Conservation (phyloP, 2,329 filamentous ascomycete genomes). For the Lanzia echinophila region DNA sequence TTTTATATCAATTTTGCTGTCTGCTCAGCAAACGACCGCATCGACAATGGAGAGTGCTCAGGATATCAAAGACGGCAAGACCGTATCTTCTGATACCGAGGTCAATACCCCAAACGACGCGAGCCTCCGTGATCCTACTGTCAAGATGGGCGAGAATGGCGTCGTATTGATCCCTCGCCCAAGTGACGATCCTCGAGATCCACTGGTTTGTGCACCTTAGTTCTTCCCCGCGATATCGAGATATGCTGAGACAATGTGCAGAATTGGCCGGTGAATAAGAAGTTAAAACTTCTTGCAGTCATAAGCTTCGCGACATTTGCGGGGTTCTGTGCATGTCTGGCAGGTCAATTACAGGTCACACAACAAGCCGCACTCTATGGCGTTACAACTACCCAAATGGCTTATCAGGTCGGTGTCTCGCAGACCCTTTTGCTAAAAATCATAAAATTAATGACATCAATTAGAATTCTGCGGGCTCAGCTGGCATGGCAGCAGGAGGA, state of each 20-base stretch:
- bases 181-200: slow-evolving; percentile 30
- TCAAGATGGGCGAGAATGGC: slow-evolving; percentile 13
- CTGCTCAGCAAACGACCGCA: not conserved
- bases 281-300: slow-evolving; percentile 29
- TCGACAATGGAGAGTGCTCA: not conserved
- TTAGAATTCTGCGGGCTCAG: slow-evolving; percentile 34
- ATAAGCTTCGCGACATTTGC: slow-evolving; percentile 34
- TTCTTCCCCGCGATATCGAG: not conserved
- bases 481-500: slow-evolving; percentile 34
- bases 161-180: slow-evolving; percentile 36
- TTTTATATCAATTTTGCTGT: not conserved
- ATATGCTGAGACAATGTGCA: slow-evolving; percentile 5
- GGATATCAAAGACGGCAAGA: not conserved
- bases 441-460: not conserved
- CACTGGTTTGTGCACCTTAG: slow-evolving; percentile 26
- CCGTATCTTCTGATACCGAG: not conserved
- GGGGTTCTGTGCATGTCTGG: slow-evolving; percentile 31
- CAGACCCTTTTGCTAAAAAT: not conserved
- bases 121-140: not conserved
- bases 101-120: not conserved
- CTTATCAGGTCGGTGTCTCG: slow-evolving; percentile 28
- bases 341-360: slow-evolving; percentile 32
- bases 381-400: slow-evolving; percentile 29
- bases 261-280: slow-evolving; percentile 32
- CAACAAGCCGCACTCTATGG: slow-evolving; percentile 33